These are phyloP conservation scores for Trypanosoma caninum DNA, from an alignment of 208 protist species.

Conservation along the genomic window DNA sequence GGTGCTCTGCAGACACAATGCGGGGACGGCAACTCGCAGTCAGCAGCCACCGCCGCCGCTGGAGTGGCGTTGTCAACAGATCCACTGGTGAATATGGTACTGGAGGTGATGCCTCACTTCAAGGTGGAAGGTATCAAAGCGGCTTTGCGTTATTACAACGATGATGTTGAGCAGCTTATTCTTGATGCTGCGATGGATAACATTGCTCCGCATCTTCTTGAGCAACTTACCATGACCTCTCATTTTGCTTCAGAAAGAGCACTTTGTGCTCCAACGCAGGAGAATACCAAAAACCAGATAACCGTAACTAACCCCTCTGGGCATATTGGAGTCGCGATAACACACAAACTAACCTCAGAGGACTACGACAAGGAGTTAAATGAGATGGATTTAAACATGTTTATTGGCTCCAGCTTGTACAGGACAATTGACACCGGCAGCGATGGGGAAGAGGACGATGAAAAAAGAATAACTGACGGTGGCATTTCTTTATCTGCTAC, in stretches of 20 bases:
- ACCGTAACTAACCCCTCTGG: background rate
- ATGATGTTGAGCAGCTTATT: conserved; percentile 89
- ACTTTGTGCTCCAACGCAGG: conserved; percentile 2
- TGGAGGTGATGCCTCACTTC: conserved; percentile 83
- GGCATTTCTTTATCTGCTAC: conserved; percentile 22
- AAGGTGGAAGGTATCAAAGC: conserved; percentile 40
- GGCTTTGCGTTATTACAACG: conserved; percentile 78
- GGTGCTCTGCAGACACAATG: background rate
- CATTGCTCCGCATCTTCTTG: conserved; percentile 72
- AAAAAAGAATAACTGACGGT: conserved; percentile 6
- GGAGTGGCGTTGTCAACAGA: conserved; percentile 18
- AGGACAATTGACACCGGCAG: conserved; percentile 10
- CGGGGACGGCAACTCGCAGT: conserved; percentile 1
- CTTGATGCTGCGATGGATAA: conserved; percentile 84
- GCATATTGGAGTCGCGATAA: conserved; percentile 2
- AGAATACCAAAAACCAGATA: conserved; percentile 19
- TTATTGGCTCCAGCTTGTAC: conserved; percentile 25
- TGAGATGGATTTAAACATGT: conserved; percentile 20
- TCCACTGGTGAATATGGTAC: conserved; percentile 66
- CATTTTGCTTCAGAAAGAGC: background rate
- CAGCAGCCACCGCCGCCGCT: background rate
- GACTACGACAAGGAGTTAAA: conserved; percentile 42
- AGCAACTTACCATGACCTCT: conserved; percentile 30
- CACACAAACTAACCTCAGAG: conserved; percentile 28
- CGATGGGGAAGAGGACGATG: conserved; percentile 12